phyloP scores from a whole-genome alignment of 768 basidiomycete species.

The Tricholoma hemisulphureum region DNA sequence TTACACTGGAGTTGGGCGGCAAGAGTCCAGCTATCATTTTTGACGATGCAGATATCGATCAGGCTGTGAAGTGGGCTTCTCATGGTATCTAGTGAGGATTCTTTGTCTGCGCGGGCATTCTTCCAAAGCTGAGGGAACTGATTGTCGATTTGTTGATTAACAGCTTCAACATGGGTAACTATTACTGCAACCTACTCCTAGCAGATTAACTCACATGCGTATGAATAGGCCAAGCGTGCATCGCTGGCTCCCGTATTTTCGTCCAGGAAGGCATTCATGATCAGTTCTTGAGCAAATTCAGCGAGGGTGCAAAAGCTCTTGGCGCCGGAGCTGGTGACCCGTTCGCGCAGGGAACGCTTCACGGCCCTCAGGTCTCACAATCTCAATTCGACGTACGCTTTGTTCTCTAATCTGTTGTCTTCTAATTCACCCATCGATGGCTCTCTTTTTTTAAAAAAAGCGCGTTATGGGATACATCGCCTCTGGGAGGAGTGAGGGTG shows the following conservation, averaged over 20 bases:
- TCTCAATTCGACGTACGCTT: slow-evolving; percentile 58
- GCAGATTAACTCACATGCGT: not conserved
- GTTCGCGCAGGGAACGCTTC: slow-evolving; percentile 50
- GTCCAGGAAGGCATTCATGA: slow-evolving; percentile 81
- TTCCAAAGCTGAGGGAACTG: too few species aligned
- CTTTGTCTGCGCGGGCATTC: not conserved
- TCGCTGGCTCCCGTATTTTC: slow-evolving; percentile 78
- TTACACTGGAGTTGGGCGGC: slow-evolving; percentile 79
- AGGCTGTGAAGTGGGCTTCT: slow-evolving; percentile 68
- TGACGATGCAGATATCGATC: slow-evolving; percentile 67
- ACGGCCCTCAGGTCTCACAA: slow-evolving; percentile 75
- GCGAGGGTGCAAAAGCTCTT: slow-evolving; percentile 43
- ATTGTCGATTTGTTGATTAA: not conserved
- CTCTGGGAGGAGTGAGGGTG: slow-evolving; percentile 64
- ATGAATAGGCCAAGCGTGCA: slow-evolving; percentile 61
- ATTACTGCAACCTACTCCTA: not conserved
- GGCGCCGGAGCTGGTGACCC: slow-evolving; percentile 58
- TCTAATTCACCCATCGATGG: not conserved
- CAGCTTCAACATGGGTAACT: slow-evolving; percentile 27
- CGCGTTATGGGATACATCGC: slow-evolving; percentile 71
- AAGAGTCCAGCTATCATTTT: too few species aligned
- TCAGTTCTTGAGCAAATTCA: slow-evolving; percentile 62
- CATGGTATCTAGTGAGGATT: slow-evolving; percentile 62
- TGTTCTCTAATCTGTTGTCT: not conserved
- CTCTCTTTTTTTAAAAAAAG: slow-evolving; percentile 32